Base-by-base conservation (phyloP, 768 basidiomycete species). In the Leccinellum luteum region DNA sequence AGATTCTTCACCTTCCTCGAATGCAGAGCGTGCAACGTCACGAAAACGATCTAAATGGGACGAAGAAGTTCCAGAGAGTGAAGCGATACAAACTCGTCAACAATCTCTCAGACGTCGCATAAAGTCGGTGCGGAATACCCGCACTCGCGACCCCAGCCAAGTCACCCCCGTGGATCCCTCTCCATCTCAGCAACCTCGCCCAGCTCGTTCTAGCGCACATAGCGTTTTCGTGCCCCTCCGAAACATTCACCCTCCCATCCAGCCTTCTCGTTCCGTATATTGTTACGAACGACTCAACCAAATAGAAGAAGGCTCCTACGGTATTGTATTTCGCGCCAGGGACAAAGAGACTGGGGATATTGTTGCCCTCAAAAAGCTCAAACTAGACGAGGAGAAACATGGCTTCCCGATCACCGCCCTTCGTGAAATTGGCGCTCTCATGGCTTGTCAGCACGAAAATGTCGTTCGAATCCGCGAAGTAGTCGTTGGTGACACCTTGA, bases 261-360 rank as follows among this genome's bases (percentile, higher is more conserved):
- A 81, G 41, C 85, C 95, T 1, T 95, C 96, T 25, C 89, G 96
- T 23, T 95, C 94, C 5, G 96, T 98, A 1, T 96, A 94, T 74
- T 85, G 82, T 64, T 98, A 98, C 70, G 95, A 98, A 64, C 80
- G 91, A 43, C 79, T 99, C 54, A 99, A 99, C 72, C 92, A 97
- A 65, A 99, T 99, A 65, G 97, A 98, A 74, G 97, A 99, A 75
- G 97, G 97, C 5, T 94, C 92, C 0, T 99, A 99, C 64, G 97
- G 97, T 17, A 86, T 98, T 38, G 97, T 99, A 15, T 98, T 93
- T 61, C 86, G 97, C n/a, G 97, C 97, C 21, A 80, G 85, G 64
- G 96, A 98, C 75, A 96, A 92, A 71, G 83, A 92, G 68, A 94
- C 94, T 0, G 93, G 94, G 6, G 94, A 94, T 61, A 92, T 98